phyloP scores from a whole-genome alignment of 768 basidiomycete species.

The Tricholoma sp. region DNA sequence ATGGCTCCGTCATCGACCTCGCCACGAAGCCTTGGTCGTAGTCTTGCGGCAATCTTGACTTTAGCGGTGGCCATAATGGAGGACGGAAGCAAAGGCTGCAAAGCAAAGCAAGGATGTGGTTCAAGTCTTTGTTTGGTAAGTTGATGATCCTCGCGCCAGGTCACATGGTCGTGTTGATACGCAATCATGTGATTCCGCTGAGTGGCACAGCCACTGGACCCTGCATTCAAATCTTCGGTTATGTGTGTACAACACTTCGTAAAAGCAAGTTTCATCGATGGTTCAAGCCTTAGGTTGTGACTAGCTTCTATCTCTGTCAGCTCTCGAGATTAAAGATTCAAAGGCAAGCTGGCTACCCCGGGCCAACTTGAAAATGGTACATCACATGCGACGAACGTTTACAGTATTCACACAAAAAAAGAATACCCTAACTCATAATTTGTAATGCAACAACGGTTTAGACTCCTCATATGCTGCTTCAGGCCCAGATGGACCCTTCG shows the following conservation, averaged over 20 bases:
- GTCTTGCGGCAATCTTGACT: constrained; percentile 68
- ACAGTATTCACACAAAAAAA: no score
- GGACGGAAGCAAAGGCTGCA: constrained; percentile 1
- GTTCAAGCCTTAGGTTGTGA: no score
- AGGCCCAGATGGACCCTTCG: not conserved
- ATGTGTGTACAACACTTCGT: no score
- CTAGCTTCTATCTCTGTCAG: no score
- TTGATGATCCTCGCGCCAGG: constrained; percentile 2
- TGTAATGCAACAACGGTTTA: not conserved
- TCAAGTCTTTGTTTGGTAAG: not conserved
- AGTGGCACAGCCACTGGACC: no score
- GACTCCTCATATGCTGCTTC: not conserved
- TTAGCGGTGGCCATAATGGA: constrained; percentile 36
- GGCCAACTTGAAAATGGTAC: no score
- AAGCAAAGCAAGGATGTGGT: constrained; percentile 1
- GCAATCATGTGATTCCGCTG: not conserved
- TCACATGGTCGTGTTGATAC: constrained; percentile 12
- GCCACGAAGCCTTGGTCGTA: constrained; percentile 57
- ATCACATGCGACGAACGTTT: no score
- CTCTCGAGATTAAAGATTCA: no score
- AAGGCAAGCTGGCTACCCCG: no score
- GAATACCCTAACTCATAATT: not conserved
- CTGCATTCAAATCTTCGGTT: no score
- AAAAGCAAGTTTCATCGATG: no score
- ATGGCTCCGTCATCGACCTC: constrained; percentile 63